These are phyloP conservation scores for Allodekkera sacchari DNA, from an alignment of 805 yeast species.

Conservation along the genomic window DNA sequence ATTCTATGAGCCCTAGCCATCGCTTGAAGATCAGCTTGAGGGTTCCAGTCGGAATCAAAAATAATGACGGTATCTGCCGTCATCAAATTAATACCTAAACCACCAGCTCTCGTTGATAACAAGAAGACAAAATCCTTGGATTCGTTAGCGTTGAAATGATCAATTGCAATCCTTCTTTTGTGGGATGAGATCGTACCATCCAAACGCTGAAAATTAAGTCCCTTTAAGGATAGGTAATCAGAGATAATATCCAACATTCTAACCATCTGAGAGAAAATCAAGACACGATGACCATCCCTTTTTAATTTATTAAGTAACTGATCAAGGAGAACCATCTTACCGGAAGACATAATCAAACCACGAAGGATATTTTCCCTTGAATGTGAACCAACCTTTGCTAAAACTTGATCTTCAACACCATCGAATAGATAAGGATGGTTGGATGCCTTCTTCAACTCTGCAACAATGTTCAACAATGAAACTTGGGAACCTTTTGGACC, in stretches of 20 bases:
- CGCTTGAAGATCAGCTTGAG: constrained; percentile 98
- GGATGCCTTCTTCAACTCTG: constrained; percentile 92
- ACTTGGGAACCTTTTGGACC: constrained; percentile 77
- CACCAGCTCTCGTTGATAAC: constrained; percentile 96
- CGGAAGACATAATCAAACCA: constrained; percentile 95
- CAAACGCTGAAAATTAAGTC: constrained; percentile 80
- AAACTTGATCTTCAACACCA: constrained; percentile 79
- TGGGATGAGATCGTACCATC: constrained; percentile 97
- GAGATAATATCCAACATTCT: constrained; percentile 91
- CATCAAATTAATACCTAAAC: constrained; percentile 96
- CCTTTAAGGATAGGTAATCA: constrained; percentile 83
- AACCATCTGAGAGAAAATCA: constrained; percentile 96
- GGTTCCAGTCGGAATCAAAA: constrained; percentile 98
- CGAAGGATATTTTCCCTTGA: constrained; percentile 75
- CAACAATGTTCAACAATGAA: constrained; percentile 84
- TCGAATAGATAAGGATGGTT: constrained; percentile 96
- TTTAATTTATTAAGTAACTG: constrained; percentile 75
- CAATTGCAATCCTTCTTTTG: constrained; percentile 89
- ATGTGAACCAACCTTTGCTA: constrained; percentile 48
- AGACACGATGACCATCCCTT: constrained; percentile 92
- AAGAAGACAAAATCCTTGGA: constrained; percentile 87
- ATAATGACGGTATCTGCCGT: constrained; percentile 98
- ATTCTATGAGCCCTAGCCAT: constrained; percentile 99
- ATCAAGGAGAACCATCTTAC: constrained; percentile 95
- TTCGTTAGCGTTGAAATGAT: constrained; percentile 91